Conservation (phyloP, 1,284 basidiomycete species). For the Cystobasidium slooffiae region DNA sequence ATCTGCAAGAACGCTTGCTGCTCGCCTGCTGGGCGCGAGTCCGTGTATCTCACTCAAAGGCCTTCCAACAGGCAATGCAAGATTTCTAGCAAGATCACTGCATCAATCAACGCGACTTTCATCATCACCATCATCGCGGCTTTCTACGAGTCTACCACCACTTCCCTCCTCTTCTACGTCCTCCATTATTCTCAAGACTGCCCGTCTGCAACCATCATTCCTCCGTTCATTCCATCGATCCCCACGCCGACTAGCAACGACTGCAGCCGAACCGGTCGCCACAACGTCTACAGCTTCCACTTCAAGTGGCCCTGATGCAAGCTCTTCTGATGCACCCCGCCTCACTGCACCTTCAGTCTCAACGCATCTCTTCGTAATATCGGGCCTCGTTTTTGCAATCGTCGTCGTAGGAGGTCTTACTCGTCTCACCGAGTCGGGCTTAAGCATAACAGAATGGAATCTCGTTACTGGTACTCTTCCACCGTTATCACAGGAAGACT, state of each 20-base stretch:
- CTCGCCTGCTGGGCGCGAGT: slow-evolving; percentile 13
- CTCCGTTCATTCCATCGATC: slow-evolving; percentile 13
- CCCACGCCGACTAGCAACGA: not conserved
- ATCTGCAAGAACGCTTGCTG: not conserved
- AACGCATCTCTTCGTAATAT: slow-evolving; percentile 79
- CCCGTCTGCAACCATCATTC: not conserved
- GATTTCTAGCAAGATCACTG: slow-evolving; percentile 19
- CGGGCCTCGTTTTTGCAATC: slow-evolving; percentile 84
- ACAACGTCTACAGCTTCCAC: slow-evolving; percentile 43
- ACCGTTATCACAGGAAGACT: slow-evolving; percentile 75
- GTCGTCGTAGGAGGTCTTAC: slow-evolving; percentile 96
- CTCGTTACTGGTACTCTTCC: slow-evolving; percentile 89
- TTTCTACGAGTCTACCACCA: not conserved
- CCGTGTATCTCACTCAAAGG: not conserved
- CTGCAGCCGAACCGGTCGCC: slow-evolving; percentile 1
- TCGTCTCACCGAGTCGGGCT: slow-evolving; percentile 92
- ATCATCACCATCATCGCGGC: slow-evolving; percentile 13
- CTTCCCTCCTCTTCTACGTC: not conserved
- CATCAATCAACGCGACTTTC: slow-evolving; percentile 10
- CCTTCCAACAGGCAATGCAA: slow-evolving; percentile 15
- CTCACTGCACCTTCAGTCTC: slow-evolving; percentile 74
- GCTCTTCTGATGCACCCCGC: slow-evolving; percentile 59
- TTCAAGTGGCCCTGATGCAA: slow-evolving; percentile 6
- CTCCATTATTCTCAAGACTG: not conserved
- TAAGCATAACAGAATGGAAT: slow-evolving; percentile 98